Conservation (phyloP, 345 rosid genomes). For the Barbarea vulgaris region DNA sequence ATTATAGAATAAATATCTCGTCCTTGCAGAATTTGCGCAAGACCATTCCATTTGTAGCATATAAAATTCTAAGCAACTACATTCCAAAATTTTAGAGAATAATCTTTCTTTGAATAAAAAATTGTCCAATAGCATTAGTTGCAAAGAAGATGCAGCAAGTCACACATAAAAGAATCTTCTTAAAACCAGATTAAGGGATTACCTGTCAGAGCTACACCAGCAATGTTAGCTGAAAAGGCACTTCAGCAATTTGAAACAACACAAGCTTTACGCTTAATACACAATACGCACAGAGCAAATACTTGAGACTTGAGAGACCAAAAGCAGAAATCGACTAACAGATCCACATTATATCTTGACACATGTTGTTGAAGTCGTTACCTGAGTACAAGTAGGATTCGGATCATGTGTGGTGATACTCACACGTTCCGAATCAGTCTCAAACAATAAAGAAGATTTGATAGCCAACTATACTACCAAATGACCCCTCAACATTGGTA, state of each 20-base stretch:
- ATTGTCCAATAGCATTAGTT: background rate
- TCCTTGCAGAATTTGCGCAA: background rate
- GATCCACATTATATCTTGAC: slow-evolving; percentile 17
- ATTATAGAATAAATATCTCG: background rate
- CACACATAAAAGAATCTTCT: background rate
- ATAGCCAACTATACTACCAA: slow-evolving; percentile 16
- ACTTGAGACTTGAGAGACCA: background rate
- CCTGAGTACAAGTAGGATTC: background rate
- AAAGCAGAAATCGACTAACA: background rate
- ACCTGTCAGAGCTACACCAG: background rate
- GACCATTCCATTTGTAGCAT: slow-evolving; percentile 6
- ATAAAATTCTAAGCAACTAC: background rate
- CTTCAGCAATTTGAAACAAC: background rate
- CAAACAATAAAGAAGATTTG: background rate
- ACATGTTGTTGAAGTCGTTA: background rate
- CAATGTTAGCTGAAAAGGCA: background rate
- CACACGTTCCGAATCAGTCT: background rate
- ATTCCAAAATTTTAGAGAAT: background rate
- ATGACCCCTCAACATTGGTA: background rate
- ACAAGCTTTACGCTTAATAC: background rate
- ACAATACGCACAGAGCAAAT: background rate
- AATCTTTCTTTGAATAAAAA: background rate
- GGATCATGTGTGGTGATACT: background rate
- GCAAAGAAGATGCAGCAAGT: background rate
- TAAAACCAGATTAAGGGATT: background rate